Evolutionary conservation across 1,284 basidiomycete genomes (phyloP).

Genomic region (Irpex sp.): DNA sequence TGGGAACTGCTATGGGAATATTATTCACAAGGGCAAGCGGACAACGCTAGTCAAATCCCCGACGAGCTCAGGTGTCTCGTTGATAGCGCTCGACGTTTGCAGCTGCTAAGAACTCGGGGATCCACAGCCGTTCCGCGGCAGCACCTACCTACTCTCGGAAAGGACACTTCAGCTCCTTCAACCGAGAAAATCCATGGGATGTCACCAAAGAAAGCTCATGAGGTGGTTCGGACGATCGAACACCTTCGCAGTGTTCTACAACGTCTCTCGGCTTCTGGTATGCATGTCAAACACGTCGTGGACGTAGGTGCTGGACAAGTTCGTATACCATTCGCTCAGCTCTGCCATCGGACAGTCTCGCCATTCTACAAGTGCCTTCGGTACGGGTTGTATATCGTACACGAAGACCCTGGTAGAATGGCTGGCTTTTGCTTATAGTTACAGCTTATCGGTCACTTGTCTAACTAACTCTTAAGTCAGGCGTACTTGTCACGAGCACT

Average conservation of each 20-base stretch:
- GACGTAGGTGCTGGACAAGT: conserved; percentile 57
- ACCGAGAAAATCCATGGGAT: conserved; percentile 31
- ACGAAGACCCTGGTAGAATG: background rate
- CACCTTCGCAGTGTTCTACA: conserved; percentile 32
- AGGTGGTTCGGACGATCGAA: conserved; percentile 43
- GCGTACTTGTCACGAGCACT: conserved; percentile 47
- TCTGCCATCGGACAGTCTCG: background rate
- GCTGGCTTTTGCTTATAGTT: background rate
- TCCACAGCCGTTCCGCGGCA: background rate
- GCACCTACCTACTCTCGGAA: background rate
- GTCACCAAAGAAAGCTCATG: conserved; percentile 55
- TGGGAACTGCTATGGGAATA: conserved; percentile 23
- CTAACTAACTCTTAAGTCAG: conserved; percentile 22
- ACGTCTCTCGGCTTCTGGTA: conserved; percentile 12
- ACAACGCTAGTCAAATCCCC: conserved; percentile 9
- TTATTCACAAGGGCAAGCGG: conserved; percentile 12
- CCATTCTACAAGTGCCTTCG: background rate
- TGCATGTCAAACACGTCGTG: conserved; percentile 33
- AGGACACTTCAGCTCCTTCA: background rate
- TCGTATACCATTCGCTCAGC: conserved; percentile 16
- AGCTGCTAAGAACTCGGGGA: conserved; percentile 15
- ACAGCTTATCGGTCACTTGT: conserved; percentile 1
- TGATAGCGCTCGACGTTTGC: conserved; percentile 14
- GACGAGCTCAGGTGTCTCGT: conserved; percentile 9
- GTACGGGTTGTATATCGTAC: background rate